A percentile compares a stretch with the other conserved stretches of the same genome.
These are phyloP conservation scores for Colletotrichum sp. DNA, from an alignment of 2,329 filamentous ascomycete species.

Conservation along the genomic window DNA sequence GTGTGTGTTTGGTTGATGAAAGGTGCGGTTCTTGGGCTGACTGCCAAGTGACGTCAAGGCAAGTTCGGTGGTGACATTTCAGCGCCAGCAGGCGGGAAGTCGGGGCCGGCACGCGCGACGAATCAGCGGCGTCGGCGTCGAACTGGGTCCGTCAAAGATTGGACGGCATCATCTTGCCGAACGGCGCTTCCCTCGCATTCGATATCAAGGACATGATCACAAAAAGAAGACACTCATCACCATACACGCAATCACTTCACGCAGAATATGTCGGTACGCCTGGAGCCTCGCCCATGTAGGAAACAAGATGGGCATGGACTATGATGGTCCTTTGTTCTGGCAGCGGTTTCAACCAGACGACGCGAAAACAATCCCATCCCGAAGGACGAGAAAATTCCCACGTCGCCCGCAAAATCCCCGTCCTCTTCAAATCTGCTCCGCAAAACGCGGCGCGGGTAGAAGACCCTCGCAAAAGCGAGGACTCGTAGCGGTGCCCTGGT, in stretches of 20 bases:
- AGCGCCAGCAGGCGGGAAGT: neutral
- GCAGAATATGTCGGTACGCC: conserved; percentile 40
- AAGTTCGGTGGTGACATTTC: neutral
- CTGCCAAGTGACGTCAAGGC: conserved; percentile 15
- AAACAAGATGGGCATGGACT: conserved; percentile 52
- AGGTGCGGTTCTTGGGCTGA: neutral
- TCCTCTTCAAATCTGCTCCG: conserved; percentile 21
- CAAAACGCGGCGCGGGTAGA: conserved; percentile 22
- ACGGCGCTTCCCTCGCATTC: neutral
- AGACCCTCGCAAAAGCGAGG: conserved; percentile 16
- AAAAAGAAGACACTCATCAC: neutral
- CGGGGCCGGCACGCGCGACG: neutral
- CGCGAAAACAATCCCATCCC: too few relatives aligned
- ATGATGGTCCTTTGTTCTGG: conserved; percentile 58
- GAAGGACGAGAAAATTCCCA: too few relatives aligned
- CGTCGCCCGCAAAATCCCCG: neutral
- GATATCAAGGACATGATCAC: neutral
- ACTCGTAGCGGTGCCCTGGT: conserved; percentile 10
- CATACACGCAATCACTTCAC: neutral
- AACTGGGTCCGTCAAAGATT: neutral
- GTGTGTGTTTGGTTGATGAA: neutral
- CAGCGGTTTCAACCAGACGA: conserved; percentile 31
- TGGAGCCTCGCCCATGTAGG: conserved; percentile 57
- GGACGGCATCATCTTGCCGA: neutral
- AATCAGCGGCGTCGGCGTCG: neutral